phyloP scores from a whole-genome alignment of 495 filamentous ascomycete genomes.

The Pyrenopolyporus hunteri region DNA sequence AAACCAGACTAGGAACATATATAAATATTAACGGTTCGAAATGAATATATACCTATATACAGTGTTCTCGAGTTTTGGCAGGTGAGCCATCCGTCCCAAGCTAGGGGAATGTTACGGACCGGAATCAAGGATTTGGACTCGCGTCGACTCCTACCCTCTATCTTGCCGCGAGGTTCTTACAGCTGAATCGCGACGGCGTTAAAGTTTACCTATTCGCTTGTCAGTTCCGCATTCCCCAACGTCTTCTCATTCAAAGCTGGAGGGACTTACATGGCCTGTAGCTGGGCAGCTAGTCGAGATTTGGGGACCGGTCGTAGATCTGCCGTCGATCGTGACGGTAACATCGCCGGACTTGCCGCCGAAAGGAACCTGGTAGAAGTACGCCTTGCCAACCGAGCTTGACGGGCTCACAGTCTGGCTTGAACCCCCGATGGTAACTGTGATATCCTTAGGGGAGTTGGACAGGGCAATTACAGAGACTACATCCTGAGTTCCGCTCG shows the following conservation, averaged over 20 bases:
- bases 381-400: constrained; percentile 42
- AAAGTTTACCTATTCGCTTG: constrained; percentile 46
- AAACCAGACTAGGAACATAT: constrained; percentile 38
- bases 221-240: constrained; percentile 18
- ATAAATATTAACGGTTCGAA: neutral
- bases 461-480: constrained; percentile 54
- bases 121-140: neutral
- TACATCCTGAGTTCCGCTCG: constrained; percentile 51
- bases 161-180: constrained; percentile 17
- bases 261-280: constrained; percentile 55
- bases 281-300: constrained; percentile 54
- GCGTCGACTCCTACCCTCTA: neutral
- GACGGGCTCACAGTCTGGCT: constrained; percentile 49
- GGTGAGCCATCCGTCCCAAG: neutral
- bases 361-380: constrained; percentile 63
- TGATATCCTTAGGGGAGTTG: constrained; percentile 45
- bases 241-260: neutral
- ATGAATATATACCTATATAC: constrained; percentile 16
- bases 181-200: constrained; percentile 50
- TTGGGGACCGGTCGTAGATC: constrained; percentile 50
- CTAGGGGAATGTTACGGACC: neutral
- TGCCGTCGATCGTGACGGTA: constrained; percentile 56
- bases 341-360: constrained; percentile 57
- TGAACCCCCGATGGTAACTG: constrained; percentile 56
- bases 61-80: neutral